Conservation (phyloP, 1,139 yeast genomes). For the Yamadazyma membranifaciens region DNA sequence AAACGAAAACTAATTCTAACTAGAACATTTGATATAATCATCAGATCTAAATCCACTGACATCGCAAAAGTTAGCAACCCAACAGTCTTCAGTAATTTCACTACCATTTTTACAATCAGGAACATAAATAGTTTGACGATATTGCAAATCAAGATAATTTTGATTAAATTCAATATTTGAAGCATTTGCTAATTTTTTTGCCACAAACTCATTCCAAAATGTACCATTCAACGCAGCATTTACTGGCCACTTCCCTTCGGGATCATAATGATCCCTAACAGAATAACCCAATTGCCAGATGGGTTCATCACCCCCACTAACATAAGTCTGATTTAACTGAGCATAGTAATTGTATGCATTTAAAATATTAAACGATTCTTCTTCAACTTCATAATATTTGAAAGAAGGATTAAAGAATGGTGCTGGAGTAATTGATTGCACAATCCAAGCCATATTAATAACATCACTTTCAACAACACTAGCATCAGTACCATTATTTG, state of each 20-base stretch:
- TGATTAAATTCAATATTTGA: conserved; percentile 35
- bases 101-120: conserved; percentile 43
- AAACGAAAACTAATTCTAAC: too few relatives aligned
- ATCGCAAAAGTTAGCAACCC: conserved; percentile 42
- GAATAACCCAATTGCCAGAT: conserved; percentile 55
- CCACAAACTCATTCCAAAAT: conserved; percentile 51
- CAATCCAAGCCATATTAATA: conserved; percentile 61
- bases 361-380: conserved; percentile 58
- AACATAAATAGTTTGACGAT: conserved; percentile 52
- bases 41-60: conserved; percentile 17
- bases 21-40: conserved; percentile 12
- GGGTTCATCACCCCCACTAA: conserved; percentile 49
- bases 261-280: conserved; percentile 50
- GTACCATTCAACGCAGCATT: conserved; percentile 55
- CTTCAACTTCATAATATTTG: conserved; percentile 71
- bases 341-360: conserved; percentile 59
- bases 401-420: conserved; percentile 63
- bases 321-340: conserved; percentile 50
- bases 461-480: conserved; percentile 34
- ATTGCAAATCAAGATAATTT: conserved; percentile 43
- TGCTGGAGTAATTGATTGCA: conserved; percentile 65
- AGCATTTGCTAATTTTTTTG: conserved; percentile 25
- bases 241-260: conserved; percentile 47
- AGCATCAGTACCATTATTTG: conserved; percentile 34
- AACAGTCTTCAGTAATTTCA: conserved; percentile 33